A percentile compares a stretch with the other conserved stretches of the same genome.
Evolutionary conservation across 805 yeast species (phyloP).

Genomic region (Zygosaccharomyces kombuchaensis): DNA sequence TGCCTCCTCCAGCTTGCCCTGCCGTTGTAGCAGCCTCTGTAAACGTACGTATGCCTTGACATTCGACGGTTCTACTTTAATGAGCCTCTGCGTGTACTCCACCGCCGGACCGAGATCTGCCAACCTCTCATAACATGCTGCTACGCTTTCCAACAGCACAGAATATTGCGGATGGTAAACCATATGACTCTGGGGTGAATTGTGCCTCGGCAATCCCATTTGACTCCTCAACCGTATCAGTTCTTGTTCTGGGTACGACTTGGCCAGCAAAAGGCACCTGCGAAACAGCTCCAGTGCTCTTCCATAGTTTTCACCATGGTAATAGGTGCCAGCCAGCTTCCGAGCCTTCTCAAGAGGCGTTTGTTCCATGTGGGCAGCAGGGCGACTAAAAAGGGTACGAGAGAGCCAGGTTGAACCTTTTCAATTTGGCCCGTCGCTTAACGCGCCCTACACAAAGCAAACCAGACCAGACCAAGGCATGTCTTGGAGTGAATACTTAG

Average conservation of each 20-base stretch:
- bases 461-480: slow-evolving; percentile 1
- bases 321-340: slow-evolving; percentile 27
- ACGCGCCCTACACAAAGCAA: not conserved
- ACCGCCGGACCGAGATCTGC: slow-evolving; percentile 24
- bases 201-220: slow-evolving; percentile 11
- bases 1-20: slow-evolving; percentile 21
- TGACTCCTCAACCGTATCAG: slow-evolving; percentile 15
- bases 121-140: slow-evolving; percentile 30
- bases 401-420: not conserved
- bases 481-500: slow-evolving; percentile 13
- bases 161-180: slow-evolving; percentile 28
- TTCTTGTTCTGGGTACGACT: slow-evolving; percentile 21
- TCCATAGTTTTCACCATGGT: slow-evolving; percentile 21
- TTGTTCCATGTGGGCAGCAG: slow-evolving; percentile 11
- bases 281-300: slow-evolving; percentile 29
- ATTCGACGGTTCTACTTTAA: slow-evolving; percentile 26
- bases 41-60: slow-evolving; percentile 27
- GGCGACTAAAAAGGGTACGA: not conserved
- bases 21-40: slow-evolving; percentile 26
- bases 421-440: not conserved
- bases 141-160: slow-evolving; percentile 26
- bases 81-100: slow-evolving; percentile 20
- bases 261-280: slow-evolving; percentile 25
- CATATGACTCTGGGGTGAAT: slow-evolving; percentile 7
- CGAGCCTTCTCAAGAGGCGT: slow-evolving; percentile 28